Evolutionary conservation across 768 basidiomycete genomes (phyloP).

Genomic region (Tylopilus plumbeoviolaceoides): DNA sequence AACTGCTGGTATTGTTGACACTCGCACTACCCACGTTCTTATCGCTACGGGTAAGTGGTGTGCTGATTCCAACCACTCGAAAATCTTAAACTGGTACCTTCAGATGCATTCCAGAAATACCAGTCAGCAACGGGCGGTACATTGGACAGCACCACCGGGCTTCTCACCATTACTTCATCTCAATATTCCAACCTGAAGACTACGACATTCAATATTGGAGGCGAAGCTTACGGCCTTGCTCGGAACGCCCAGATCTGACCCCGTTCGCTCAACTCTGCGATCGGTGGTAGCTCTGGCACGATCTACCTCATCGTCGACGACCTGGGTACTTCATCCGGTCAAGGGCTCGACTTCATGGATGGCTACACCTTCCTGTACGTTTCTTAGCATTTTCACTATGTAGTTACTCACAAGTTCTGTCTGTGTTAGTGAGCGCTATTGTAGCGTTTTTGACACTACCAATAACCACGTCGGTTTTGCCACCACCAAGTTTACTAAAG

Average conservation of each 20-base stretch:
- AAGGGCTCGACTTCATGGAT: slow-evolving; percentile 23
- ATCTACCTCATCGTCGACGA: slow-evolving; percentile 32
- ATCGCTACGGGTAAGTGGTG: slow-evolving; percentile 17
- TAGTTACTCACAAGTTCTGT: neutral
- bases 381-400: neutral
- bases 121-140: slow-evolving; percentile 24
- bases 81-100: slow-evolving; percentile 10
- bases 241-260: slow-evolving; percentile 35
- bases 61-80: neutral
- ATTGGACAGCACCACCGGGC: slow-evolving; percentile 25
- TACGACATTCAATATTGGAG: slow-evolving; percentile 27
- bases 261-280: slow-evolving; percentile 25
- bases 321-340: slow-evolving; percentile 11
- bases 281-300: slow-evolving; percentile 23
- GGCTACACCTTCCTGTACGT: slow-evolving; percentile 18
- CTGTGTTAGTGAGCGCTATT: slow-evolving; percentile 27
- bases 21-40: slow-evolving; percentile 31
- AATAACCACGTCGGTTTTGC: slow-evolving; percentile 9
- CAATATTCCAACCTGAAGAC: slow-evolving; percentile 26
- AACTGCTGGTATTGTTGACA: slow-evolving; percentile 34
- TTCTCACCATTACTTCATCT: slow-evolving; percentile 24
- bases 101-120: slow-evolving; percentile 28
- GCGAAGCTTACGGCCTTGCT: slow-evolving; percentile 14
- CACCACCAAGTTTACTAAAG: neutral
- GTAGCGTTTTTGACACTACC: slow-evolving; percentile 32